Evolutionary conservation across 306 rosid species (phyloP).

Genomic region (Glycyrrhiza uralensis): DNA sequence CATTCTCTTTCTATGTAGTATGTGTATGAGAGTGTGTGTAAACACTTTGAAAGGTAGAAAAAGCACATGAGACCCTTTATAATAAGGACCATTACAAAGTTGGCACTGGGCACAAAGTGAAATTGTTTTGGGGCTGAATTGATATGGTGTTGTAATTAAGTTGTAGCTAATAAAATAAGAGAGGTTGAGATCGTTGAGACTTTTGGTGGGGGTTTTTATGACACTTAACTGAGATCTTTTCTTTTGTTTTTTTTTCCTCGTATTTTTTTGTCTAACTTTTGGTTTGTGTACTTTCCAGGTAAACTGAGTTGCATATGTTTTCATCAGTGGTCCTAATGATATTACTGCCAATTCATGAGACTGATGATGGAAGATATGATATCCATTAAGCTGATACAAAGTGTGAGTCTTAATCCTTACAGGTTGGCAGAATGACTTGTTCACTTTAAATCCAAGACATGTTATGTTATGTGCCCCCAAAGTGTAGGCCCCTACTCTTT

Average conservation of each 20-base stretch:
- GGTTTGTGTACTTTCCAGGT: constrained; percentile 21
- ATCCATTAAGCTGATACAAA: not conserved
- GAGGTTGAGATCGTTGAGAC: constrained; percentile 8
- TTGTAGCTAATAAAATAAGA: constrained; percentile 16
- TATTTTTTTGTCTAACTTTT: constrained; percentile 19
- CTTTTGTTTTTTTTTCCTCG: not conserved
- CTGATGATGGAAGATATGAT: constrained; percentile 8
- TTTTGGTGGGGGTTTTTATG: constrained; percentile 29
- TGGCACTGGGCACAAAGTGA: not conserved
- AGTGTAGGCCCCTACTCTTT: constrained; percentile 20
- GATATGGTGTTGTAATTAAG: constrained; percentile 3
- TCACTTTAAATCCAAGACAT: constrained; percentile 3
- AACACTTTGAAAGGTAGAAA: constrained; percentile 14
- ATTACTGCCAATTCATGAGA: constrained; percentile 18
- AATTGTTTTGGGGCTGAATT: constrained; percentile 4
- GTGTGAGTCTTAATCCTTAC: constrained; percentile 26
- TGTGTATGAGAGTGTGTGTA: too few relatives aligned
- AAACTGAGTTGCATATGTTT: constrained; percentile 27
- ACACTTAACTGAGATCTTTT: constrained; percentile 14
- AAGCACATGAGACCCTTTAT: constrained; percentile 4
- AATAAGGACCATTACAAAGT: constrained; percentile 11
- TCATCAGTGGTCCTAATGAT: constrained; percentile 18
- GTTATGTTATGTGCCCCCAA: constrained; percentile 22
- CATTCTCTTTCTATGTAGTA: not conserved
- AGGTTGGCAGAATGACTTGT: constrained; percentile 29